Evolutionary conservation across 2,329 filamentous ascomycete genomes (phyloP).

Genomic region (Westerdykella aurantiaca): DNA sequence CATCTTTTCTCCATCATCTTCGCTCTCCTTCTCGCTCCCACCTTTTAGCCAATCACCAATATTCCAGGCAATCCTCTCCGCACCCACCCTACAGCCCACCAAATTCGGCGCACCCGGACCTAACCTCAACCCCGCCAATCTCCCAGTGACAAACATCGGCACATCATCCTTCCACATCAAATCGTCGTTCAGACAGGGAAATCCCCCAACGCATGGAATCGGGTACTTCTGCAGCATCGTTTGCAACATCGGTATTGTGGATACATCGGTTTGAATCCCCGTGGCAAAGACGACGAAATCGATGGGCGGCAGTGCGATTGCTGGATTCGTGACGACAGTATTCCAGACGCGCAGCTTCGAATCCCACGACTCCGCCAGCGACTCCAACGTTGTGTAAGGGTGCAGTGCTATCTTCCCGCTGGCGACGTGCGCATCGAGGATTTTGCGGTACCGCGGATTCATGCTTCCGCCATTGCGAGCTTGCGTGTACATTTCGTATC

Average conservation of each 20-base stretch:
- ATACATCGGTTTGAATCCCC: conserved; percentile 60
- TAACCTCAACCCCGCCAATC: conserved; percentile 60
- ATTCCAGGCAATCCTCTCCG: conserved; percentile 67
- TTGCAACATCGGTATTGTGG: conserved; percentile 55
- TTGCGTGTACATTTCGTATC: conserved; percentile 58
- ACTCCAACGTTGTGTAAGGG: conserved; percentile 51
- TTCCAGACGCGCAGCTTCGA: conserved; percentile 35
- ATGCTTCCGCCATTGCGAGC: conserved; percentile 74
- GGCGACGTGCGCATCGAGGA: conserved; percentile 56
- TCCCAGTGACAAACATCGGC: conserved; percentile 66
- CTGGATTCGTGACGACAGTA: conserved; percentile 43
- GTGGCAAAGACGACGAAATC: conserved; percentile 75
- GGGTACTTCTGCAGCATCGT: conserved; percentile 56
- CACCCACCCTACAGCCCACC: conserved; percentile 65
- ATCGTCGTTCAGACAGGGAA: conserved; percentile 70
- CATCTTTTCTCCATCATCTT: conserved; percentile 1
- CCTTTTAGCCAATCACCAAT: conserved; percentile 53
- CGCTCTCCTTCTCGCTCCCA: background rate
- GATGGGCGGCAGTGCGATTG: conserved; percentile 46
- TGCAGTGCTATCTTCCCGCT: conserved; percentile 51
- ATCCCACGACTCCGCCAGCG: conserved; percentile 46
- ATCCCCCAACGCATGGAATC: conserved; percentile 56
- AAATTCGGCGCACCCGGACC: conserved; percentile 70
- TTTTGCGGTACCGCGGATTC: conserved; percentile 61
- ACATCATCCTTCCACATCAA: conserved; percentile 69